Evolutionary conservation across 1,284 basidiomycete species (phyloP), one percentile per base, ranked within the genome.

Genomic region (Takashimella tepidaria): DNA sequence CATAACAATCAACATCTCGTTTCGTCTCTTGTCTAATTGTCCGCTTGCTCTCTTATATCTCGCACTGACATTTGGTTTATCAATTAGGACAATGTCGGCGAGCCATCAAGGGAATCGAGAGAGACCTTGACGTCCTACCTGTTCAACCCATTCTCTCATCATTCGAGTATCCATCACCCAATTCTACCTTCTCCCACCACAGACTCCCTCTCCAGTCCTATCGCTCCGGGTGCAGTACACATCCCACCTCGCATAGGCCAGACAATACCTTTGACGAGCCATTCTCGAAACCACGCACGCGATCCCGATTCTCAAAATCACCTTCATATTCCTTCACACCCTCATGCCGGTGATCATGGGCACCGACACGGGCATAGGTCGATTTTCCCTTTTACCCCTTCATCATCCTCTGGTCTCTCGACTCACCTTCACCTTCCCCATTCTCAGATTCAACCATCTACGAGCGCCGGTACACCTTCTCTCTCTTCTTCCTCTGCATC

Each of bases 111-210:
- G 67, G 65, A 57, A 49, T 57, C 59, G 70, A 70, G 69, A 71
- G 69, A 66, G 46, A 61, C 70, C 61, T 57, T 67, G 69, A 57
- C 67, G 69, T 69, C 66, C 66, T 68, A 70, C 68, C 66, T 70
- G 67, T 55, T 60, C 31, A 16, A 37, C 50, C 54, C 60, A 37
- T 49, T 59, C 65, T 66, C 64, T 62, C 66, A 53, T 11, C 51
- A 25, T 40, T 53, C 52, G 5, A 41, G 45, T 51, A 46, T 45
- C 40, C 47, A 46, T 40, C 26, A 47, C 21, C 61, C 31, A 8
- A 37, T 37, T 16, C 31, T 8, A 8, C 16, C 31, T 37, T 37
- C 31, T 37, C 16, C 31, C 31, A 54, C 46, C n/a, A n/a, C n/a
- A n/a, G n/a, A 19, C 43, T 64, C 20, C 64, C 66, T 5, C 66